Base-by-base conservation (phyloP, 768 basidiomycete genomes). In the Paxillus involutus region DNA sequence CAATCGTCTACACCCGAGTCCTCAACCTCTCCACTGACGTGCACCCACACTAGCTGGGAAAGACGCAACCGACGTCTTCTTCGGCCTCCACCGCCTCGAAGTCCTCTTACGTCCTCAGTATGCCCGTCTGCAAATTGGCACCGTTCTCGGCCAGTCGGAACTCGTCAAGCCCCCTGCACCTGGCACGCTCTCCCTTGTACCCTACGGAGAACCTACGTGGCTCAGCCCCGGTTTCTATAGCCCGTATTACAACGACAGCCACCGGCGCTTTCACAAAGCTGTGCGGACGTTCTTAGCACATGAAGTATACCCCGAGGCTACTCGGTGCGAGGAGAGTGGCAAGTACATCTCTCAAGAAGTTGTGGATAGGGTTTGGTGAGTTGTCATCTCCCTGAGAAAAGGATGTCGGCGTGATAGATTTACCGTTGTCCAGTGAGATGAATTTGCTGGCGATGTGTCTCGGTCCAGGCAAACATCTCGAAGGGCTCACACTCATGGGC, bases 181-280 rank as follows among this genome's bases (percentile, higher is more conserved):
- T 0, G 91, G 88, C 32, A 80, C 80, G n/a, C 65, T 87, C 37
- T 91, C 89, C 8, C 73, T 77, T 54, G 84, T 94, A 0, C 93
- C 93, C 0, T 95, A 94, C 62, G 91, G 84, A 2, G 93, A 96
- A 63, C 86, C 93, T 6, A 84, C 86, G 0, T 94, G 91, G 90
- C 80, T 94, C 37, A 75, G 73, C 36, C 63, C 73, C 3, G 88
- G 85, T 0, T 91, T 80, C 75, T 75, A 79, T 57, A 85, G 78
- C 55, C 88, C 92, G 0, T 96, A 93, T 69, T 92, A 88, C 72
- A 84, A 77, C 21, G 86, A 85, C 3, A 79, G 80, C 17, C 93
- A 94, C 62, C 72, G 84, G 42, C 75, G 71, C 42, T 92, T 94
- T 71, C 93, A 94, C 62, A 80, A 75, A 52, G 87, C 80, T 0